Percentiles rank a stretch among this genome's conserved stretches.
phyloP scores from a whole-genome alignment of 2,329 filamentous ascomycete species.

The Ophiostoma himal-ulmi region DNA sequence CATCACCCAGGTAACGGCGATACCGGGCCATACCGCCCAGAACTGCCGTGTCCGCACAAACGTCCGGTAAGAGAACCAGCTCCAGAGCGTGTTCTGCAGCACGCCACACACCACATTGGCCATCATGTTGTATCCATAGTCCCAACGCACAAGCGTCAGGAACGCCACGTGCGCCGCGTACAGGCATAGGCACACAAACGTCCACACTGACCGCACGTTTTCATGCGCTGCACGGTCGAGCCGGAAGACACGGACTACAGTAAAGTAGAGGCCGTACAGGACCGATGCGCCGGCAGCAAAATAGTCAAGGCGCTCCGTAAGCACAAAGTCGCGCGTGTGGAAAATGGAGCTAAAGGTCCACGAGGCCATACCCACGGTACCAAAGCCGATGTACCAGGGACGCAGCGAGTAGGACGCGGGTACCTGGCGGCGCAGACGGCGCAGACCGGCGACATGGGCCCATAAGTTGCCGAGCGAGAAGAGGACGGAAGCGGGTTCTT shows the following conservation, averaged over 20 bases:
- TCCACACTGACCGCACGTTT: conserved; percentile 65
- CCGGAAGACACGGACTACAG: conserved; percentile 73
- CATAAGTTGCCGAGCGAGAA: conserved; percentile 90
- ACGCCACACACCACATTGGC: conserved; percentile 82
- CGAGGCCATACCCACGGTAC: conserved; percentile 71
- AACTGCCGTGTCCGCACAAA: conserved; percentile 64
- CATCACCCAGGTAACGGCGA: conserved; percentile 88
- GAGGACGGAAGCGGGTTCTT: conserved; percentile 88
- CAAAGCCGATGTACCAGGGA: conserved; percentile 73
- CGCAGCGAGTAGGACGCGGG: conserved; percentile 69
- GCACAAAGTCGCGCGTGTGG: conserved; percentile 76
- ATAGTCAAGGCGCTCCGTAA: conserved; percentile 94
- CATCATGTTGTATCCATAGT: conserved; percentile 97
- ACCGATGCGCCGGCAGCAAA: conserved; percentile 87
- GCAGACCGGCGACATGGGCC: conserved; percentile 74
- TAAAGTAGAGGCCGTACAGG: conserved; percentile 85
- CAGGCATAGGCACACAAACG: conserved; percentile 60
- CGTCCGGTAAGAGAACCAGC: conserved; percentile 68
- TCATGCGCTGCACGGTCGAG: conserved; percentile 49
- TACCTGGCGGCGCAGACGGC: conserved; percentile 62
- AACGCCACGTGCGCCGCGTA: conserved; percentile 77
- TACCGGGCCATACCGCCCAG: conserved; percentile 85
- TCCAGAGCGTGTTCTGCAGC: conserved; percentile 79
- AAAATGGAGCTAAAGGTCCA: conserved; percentile 91
- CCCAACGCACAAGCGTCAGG: conserved; percentile 78